Base-by-base conservation (phyloP, 768 basidiomycete genomes). In the Dioszegia hungarica region DNA sequence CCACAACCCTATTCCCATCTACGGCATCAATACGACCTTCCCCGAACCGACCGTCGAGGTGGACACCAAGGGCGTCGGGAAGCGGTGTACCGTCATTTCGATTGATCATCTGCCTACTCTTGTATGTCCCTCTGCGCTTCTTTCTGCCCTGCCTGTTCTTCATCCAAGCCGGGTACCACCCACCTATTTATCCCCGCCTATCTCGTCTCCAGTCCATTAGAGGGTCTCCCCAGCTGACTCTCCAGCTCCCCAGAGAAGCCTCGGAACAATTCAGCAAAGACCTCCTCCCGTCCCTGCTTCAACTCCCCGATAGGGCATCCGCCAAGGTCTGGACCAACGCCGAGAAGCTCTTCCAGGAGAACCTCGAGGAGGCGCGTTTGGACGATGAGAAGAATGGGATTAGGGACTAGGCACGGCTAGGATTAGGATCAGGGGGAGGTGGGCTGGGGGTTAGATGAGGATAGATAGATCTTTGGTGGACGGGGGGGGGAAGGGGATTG, bases 101-200 rank as follows among this genome's bases (percentile, higher is more conserved):
- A 98, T 99, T 60, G 95, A 98, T 78, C 94, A 98, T 73, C 81
- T 98, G 61, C 95, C 95, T 10, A 95, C 94, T 25, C 79, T 98
- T 57, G 76, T 77, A 49, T 54, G 76, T 62, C 28, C 10, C 36
- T 31, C 28, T 19, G 31, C 34, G 8, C 19, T 50, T 20, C 31
- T 33, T 33, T 33, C 31, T 33, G 31, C 8, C n/a, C n/a, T n/a
- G n/a, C n/a, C n/a, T n/a, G n/a, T n/a, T n/a, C n/a, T n/a, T n/a
- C n/a, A n/a, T n/a, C n/a, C n/a, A n/a, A n/a, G n/a, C n/a, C n/a
- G n/a, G n/a, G n/a, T n/a, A n/a, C n/a, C n/a, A n/a, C n/a, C n/a
- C n/a, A n/a, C n/a, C n/a, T n/a, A n/a, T n/a, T n/a, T n/a, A n/a
- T n/a, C n/a, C n/a, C n/a, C n/a, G n/a, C n/a, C n/a, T n/a, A n/a